Conservation (phyloP, 805 yeast genomes). For the Teunomyces kruisii region DNA sequence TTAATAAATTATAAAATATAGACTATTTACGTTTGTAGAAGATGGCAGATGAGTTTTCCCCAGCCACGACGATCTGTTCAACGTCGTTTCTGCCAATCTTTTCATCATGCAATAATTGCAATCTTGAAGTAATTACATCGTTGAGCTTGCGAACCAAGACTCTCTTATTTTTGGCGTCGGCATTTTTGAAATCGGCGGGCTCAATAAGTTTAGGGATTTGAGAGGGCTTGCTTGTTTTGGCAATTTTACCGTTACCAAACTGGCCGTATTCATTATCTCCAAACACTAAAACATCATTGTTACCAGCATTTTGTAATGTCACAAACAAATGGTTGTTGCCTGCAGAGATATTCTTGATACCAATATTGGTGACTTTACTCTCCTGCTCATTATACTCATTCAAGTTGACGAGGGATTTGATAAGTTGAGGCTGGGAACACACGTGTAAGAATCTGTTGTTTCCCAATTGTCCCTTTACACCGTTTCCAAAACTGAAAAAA, state of each 20-base stretch:
- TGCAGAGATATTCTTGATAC: constrained; percentile 51
- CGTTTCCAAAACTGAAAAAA: constrained; percentile 75
- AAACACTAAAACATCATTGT: constrained; percentile 68
- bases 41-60: constrained; percentile 60
- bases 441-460: constrained; percentile 73
- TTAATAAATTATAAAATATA: constrained; percentile 2
- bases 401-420: constrained; percentile 49
- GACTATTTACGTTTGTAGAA: constrained; percentile 45
- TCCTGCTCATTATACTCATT: constrained; percentile 54
- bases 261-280: constrained; percentile 86
- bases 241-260: constrained; percentile 76
- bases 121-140: constrained; percentile 40
- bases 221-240: constrained; percentile 55
- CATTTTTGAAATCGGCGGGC: constrained; percentile 40
- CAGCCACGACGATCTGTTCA: constrained; percentile 63
- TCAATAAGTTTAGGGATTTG: constrained; percentile 57
- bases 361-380: constrained; percentile 42
- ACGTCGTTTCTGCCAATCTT: constrained; percentile 17
- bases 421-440: constrained; percentile 61
- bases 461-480: constrained; percentile 85
- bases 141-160: constrained; percentile 30
- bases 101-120: constrained; percentile 35
- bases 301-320: constrained; percentile 48
- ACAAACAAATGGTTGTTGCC: constrained; percentile 69
- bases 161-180: constrained; percentile 15